These are phyloP conservation scores for Xerocomellus chrysenteron DNA, from an alignment of 768 basidiomycete species.

Conservation along the genomic window DNA sequence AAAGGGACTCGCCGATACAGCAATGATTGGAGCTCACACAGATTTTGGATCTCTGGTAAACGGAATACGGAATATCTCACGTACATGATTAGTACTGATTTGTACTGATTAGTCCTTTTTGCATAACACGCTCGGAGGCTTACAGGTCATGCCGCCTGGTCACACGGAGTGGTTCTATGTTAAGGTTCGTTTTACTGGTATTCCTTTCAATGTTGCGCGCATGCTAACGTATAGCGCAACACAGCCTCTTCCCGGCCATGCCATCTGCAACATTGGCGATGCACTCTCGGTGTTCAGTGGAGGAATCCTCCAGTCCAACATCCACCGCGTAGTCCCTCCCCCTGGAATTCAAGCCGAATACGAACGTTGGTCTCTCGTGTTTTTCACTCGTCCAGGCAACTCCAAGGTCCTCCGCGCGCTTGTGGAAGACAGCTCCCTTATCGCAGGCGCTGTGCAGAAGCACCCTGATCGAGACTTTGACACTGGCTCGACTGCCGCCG, in stretches of 20 bases:
- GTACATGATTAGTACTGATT: too few species aligned
- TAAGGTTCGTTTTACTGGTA: constrained; percentile 37
- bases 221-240: neutral
- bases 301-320: constrained; percentile 60
- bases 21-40: constrained; percentile 64
- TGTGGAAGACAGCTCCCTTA: constrained; percentile 47
- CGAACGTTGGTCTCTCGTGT: constrained; percentile 67
- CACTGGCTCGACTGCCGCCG: constrained; percentile 36
- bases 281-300: constrained; percentile 62
- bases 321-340: constrained; percentile 64
- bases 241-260: constrained; percentile 53
- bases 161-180: constrained; percentile 66
- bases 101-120: constrained; percentile 52
- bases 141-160: constrained; percentile 66
- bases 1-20: constrained; percentile 30
- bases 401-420: constrained; percentile 50
- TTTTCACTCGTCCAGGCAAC: constrained; percentile 64
- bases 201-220: neutral
- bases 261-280: constrained; percentile 63
- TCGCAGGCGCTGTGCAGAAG: constrained; percentile 43
- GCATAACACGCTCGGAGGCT: constrained; percentile 67
- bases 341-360: constrained; percentile 53
- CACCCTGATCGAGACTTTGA: constrained; percentile 38
- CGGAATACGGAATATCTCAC: neutral
- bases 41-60: constrained; percentile 73